phyloP scores from a whole-genome alignment of 371 early-diverging fungal species.

The Mucor irregularis region DNA sequence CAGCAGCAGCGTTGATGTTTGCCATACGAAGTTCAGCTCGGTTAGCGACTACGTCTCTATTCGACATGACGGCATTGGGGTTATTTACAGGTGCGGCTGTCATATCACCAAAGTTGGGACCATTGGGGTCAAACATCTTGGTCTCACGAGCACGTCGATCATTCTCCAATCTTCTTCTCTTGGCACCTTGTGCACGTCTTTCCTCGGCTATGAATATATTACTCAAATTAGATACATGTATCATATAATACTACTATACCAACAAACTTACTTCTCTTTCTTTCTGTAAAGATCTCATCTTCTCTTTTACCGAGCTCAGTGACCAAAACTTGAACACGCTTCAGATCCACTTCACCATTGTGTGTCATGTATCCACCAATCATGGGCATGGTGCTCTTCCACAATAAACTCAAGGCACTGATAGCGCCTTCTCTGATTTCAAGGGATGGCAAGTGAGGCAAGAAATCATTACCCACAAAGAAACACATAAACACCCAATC shows the following conservation, averaged over 20 bases:
- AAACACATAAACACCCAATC: constrained; percentile 99
- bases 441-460: constrained; percentile 97
- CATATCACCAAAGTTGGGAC: constrained; percentile 35
- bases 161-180: constrained; percentile 48
- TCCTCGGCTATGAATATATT: constrained; percentile 52
- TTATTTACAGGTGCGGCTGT: constrained; percentile 42
- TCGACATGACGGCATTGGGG: constrained; percentile 36
- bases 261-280: constrained; percentile 63
- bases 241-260: neutral
- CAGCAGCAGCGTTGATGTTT: constrained; percentile 58
- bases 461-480: constrained; percentile 99
- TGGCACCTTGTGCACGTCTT: constrained; percentile 36
- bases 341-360: constrained; percentile 82
- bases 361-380: constrained; percentile 90
- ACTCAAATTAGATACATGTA: too few species aligned
- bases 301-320: constrained; percentile 84
- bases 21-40: constrained; percentile 39
- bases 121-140: constrained; percentile 25
- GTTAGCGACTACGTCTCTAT: constrained; percentile 41
- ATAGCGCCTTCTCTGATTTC: constrained; percentile 98
- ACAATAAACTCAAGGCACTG: constrained; percentile 84
- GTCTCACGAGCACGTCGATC: constrained; percentile 40
- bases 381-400: constrained; percentile 74
- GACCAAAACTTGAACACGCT: constrained; percentile 76
- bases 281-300: constrained; percentile 80